Base-by-base conservation (phyloP, 2,329 filamentous ascomycete species). In the Diaporthe sp. region DNA sequence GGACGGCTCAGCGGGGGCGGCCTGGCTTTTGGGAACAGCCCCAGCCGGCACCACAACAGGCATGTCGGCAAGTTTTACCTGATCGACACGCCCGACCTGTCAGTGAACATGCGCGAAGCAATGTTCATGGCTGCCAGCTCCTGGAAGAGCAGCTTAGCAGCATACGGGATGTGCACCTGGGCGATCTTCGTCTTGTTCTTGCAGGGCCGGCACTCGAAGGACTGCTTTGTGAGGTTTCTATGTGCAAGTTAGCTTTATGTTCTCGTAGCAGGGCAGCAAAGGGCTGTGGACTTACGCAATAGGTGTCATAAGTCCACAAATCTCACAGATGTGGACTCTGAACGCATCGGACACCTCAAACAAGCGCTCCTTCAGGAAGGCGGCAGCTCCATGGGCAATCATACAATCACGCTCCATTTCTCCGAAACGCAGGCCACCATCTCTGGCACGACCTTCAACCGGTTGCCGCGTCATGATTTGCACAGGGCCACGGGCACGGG, bases 341-440 rank as follows among this genome's bases (percentile, higher is more conserved):
- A 98, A 99, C 50, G 97, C 96, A 86, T 99, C 97, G 70, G 95
- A 98, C 68, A 99, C 97, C 83, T 98, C 96, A 81, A 99, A 98
- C 74, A 99, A 86, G 80, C 97, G 92, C 88, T 99, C 97, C 87
- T 99, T 99, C 81, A 99, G 86, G 90, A 99, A 99, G 2, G 96
- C 93, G 71, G 95, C 96, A 4, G 97, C 97, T 82, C 97, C 97
- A 83, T 99, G 97, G n/a, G 97, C 95, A 87, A 99, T 99, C 97
- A 99, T 99, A 84, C 97, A 99, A 91, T 99, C 97, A 87, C 97
- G 96, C 86, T 99, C 97, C 97, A 99, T 99, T 89, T 99, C 97
- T 92, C 97, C 97, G 91, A 99, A 99, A 82, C 97, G 96, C 58
- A 99, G 90, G 88, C 97, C 97, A 90, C 97, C 97, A 83, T 99